Conservation (phyloP, 73 alveolate genomes). For the Durusdinium trenchii region DNA sequence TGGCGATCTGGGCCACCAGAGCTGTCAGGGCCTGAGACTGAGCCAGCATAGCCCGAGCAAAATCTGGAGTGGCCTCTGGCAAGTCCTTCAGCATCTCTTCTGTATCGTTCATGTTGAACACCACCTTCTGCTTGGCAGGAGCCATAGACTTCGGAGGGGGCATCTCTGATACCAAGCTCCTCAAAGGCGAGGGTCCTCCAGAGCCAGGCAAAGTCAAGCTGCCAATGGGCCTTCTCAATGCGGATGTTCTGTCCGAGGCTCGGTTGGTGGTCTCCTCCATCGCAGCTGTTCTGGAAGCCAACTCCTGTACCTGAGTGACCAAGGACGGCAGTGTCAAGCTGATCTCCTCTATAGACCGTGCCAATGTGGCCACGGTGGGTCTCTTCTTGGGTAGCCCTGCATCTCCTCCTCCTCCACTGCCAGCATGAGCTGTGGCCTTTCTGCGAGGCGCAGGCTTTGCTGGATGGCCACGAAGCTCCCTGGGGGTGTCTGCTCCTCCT, state of each 20-base stretch:
- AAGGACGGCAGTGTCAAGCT: not conserved
- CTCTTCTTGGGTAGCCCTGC: not conserved
- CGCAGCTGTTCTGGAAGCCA: not conserved
- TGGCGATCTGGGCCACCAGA: not conserved
- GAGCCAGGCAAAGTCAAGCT: not conserved
- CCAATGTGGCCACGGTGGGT: not conserved
- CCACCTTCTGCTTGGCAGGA: not conserved
- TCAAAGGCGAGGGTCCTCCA: not conserved
- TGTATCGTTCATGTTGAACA: no score
- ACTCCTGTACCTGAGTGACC: not conserved
- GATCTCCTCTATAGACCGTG: not conserved
- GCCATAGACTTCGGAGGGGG: not conserved
- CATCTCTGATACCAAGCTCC: not conserved
- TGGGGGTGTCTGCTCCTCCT: not conserved
- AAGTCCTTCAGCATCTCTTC: not conserved
- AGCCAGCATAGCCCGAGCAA: not conserved
- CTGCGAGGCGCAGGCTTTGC: not conserved
- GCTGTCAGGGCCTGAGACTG: not conserved
- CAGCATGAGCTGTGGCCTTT: no score
- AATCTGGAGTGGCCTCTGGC: not conserved
- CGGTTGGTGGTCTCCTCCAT: not conserved
- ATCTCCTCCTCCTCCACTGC: no score
- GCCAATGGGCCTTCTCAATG: not conserved
- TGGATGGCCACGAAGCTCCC: not conserved
- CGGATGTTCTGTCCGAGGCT: not conserved